Percentiles rank a stretch among this genome's conserved stretches.
Conservation (phyloP, 2,329 filamentous ascomycete genomes). For the Ascochyta lentis region DNA sequence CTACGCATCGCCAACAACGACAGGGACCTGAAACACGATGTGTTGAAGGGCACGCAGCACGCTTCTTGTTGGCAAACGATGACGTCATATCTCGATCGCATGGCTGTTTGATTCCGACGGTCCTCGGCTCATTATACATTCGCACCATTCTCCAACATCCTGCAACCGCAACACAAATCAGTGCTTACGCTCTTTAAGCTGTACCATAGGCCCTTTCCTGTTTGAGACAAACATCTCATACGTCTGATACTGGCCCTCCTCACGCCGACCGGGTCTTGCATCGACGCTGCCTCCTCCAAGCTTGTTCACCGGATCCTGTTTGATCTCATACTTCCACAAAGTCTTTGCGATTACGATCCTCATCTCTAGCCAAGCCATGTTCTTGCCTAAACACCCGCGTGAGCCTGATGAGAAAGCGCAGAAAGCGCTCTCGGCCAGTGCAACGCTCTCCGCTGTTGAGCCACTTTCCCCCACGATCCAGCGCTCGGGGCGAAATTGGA, state of each 20-base stretch:
- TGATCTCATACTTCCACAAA: constrained; percentile 42
- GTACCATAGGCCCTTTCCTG: constrained; percentile 44
- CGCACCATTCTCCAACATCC: too few relatives aligned
- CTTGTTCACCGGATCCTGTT: constrained; percentile 23
- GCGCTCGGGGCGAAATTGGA: constrained; percentile 26
- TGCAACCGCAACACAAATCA: constrained; percentile 8
- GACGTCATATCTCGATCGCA: too few relatives aligned
- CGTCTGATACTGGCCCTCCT: constrained; percentile 34
- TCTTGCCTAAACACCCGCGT: constrained; percentile 38
- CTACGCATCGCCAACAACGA: too few relatives aligned
- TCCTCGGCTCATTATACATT: too few relatives aligned
- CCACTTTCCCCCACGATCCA: constrained; percentile 24
- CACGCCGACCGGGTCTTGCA: constrained; percentile 24
- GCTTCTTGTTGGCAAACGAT: too few relatives aligned
- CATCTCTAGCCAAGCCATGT: constrained; percentile 36
- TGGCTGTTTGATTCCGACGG: too few relatives aligned
- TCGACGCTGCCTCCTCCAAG: constrained; percentile 31
- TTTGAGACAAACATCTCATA: constrained; percentile 39
- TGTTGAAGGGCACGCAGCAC: too few relatives aligned
- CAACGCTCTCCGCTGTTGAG: constrained; percentile 20
- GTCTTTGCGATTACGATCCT: constrained; percentile 31
- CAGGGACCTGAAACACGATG: too few relatives aligned
- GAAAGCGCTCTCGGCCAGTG: constrained; percentile 22
- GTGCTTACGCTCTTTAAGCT: constrained; percentile 25
- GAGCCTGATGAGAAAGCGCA: constrained; percentile 33